These are phyloP conservation scores for Thelonectria discophora DNA, from an alignment of 2,329 filamentous ascomycete genomes.

Conservation along the genomic window DNA sequence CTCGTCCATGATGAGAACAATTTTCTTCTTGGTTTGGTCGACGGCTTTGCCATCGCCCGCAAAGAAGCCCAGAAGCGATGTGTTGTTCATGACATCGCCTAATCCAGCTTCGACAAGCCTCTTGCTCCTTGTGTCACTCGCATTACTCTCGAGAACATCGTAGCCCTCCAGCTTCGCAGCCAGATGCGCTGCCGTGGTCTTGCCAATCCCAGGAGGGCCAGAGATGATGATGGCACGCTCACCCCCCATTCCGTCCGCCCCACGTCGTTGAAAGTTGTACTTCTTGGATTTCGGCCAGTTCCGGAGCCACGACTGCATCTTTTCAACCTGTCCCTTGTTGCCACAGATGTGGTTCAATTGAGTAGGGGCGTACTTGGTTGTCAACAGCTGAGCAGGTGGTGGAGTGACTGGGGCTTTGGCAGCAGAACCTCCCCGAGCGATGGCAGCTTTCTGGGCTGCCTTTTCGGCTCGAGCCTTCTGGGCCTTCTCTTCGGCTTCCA, in stretches of 20 bases:
- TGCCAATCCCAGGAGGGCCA: slow-evolving; percentile 94
- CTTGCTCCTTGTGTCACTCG: slow-evolving; percentile 95
- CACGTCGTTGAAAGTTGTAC: slow-evolving; percentile 81
- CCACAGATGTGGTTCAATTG: slow-evolving; percentile 89
- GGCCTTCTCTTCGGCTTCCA: slow-evolving; percentile 81
- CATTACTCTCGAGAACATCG: slow-evolving; percentile 93
- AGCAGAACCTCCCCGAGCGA: slow-evolving; percentile 35
- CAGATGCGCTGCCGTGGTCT: slow-evolving; percentile 95
- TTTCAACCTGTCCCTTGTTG: slow-evolving; percentile 91
- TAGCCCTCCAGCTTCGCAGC: slow-evolving; percentile 93
- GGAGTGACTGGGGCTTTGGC: slow-evolving; percentile 53
- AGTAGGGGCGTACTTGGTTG: slow-evolving; percentile 92
- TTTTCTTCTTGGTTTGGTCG: slow-evolving; percentile 85
- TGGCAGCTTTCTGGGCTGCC: slow-evolving; percentile 55
- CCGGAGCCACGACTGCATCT: slow-evolving; percentile 85
- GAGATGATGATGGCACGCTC: slow-evolving; percentile 94
- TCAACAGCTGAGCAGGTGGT: slow-evolving; percentile 79
- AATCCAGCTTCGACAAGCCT: slow-evolving; percentile 90
- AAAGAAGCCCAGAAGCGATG: slow-evolving; percentile 90
- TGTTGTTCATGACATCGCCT: slow-evolving; percentile 92
- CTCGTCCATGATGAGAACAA: slow-evolving; percentile 98
- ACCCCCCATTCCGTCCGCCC: slow-evolving; percentile 83
- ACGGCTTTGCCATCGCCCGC: slow-evolving; percentile 83
- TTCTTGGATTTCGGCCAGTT: slow-evolving; percentile 83
- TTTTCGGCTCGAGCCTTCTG: slow-evolving; percentile 62